phyloP scores from a whole-genome alignment of 169 alveolate genomes.

The Plasmodium malariae region DNA sequence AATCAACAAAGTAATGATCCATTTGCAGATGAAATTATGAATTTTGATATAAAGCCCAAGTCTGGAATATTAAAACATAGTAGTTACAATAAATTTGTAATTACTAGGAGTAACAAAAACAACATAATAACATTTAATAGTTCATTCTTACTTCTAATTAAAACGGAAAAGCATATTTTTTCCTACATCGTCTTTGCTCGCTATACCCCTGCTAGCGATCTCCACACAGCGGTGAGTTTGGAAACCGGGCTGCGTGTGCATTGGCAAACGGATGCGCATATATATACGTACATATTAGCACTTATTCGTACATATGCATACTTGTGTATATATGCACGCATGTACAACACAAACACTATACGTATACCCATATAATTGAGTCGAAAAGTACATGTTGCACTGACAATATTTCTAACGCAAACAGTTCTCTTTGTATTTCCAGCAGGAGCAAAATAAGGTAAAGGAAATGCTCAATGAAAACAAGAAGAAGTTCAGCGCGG shows the following conservation, averaged over 20 bases:
- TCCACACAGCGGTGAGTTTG: conserved; percentile 1
- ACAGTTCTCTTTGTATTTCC: not conserved
- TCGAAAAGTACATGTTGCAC: not conserved
- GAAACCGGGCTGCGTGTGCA: not conserved
- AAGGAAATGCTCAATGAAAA: conserved; percentile 50
- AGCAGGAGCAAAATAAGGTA: conserved; percentile 39
- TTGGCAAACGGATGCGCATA: not conserved
- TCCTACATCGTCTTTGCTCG: conserved; percentile 51
- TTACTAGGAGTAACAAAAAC: conserved; percentile 29
- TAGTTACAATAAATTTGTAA: conserved; percentile 23
- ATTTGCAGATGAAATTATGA: conserved; percentile 13
- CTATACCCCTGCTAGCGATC: not conserved
- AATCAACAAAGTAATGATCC: not conserved
- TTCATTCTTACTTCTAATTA: conserved; percentile 25
- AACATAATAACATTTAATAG: not conserved
- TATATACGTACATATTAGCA: not conserved
- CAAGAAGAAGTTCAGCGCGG: conserved; percentile 40
- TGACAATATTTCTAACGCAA: too few relatives aligned
- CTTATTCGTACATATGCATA: not conserved
- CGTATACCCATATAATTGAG: not conserved
- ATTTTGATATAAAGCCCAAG: conserved; percentile 23
- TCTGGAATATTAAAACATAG: conserved; percentile 42
- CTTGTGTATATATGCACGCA: not conserved
- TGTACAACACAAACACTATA: not conserved
- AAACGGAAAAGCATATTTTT: conserved; percentile 31